These are phyloP conservation scores for Aspergillus cavernicola DNA, from an alignment of 495 filamentous ascomycete genomes.

Conservation along the genomic window DNA sequence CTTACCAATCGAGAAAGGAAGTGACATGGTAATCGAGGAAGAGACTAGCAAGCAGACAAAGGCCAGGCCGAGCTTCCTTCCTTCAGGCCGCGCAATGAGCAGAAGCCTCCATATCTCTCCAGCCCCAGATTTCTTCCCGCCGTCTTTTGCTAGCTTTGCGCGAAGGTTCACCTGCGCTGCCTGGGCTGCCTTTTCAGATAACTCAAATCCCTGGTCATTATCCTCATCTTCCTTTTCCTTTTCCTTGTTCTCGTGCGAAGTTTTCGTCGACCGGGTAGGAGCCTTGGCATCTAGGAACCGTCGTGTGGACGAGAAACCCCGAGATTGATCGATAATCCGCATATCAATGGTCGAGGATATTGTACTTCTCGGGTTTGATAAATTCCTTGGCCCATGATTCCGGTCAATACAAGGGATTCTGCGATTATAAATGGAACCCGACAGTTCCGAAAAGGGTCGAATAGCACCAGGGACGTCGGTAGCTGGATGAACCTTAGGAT, in stretches of 20 bases:
- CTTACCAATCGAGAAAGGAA: constrained; percentile 93
- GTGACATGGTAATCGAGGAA: constrained; percentile 85
- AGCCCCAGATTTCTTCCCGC: constrained; percentile 60
- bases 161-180: constrained; percentile 88
- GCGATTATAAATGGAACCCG: constrained; percentile 20
- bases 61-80: constrained; percentile 70
- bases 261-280: constrained; percentile 14
- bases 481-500: constrained; percentile 10
- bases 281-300: constrained; percentile 28
- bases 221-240: constrained; percentile 42
- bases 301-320: constrained; percentile 28
- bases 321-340: constrained; percentile 22
- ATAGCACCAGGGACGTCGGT: constrained; percentile 8
- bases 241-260: constrained; percentile 17
- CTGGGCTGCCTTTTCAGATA: constrained; percentile 75
- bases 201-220: constrained; percentile 56
- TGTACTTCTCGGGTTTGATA: constrained; percentile 16
- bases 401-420: constrained; percentile 6
- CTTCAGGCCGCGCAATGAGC: constrained; percentile 82
- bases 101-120: constrained; percentile 82
- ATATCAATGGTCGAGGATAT: constrained; percentile 13
- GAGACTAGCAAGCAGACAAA: constrained; percentile 83
- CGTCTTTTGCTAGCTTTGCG: constrained; percentile 80
- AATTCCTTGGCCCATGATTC: constrained; percentile 14
- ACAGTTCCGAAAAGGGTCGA: constrained; percentile 26